Evolutionary conservation across 1,284 basidiomycete species (phyloP).

Genomic region (Abortiporus biennis): DNA sequence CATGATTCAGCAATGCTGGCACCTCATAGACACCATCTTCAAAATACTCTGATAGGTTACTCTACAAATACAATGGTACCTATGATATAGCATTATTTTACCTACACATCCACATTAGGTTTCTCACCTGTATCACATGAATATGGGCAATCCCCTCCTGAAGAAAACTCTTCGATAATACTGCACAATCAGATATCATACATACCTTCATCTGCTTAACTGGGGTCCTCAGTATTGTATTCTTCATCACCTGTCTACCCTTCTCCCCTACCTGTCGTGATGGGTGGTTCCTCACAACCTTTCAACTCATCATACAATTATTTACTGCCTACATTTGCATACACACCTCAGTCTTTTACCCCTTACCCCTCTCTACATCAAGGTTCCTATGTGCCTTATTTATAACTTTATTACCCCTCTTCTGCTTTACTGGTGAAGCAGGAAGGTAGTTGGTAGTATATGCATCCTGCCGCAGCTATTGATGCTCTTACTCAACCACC

Average conservation of each 20-base stretch:
- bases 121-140: background rate
- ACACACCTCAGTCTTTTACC: background rate
- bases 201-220: too few relatives aligned
- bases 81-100: conserved; percentile 21
- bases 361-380: conserved; percentile 5
- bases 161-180: background rate
- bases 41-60: conserved; percentile 23
- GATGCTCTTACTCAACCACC: too few relatives aligned
- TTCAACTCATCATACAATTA: too few relatives aligned
- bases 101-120: conserved; percentile 19
- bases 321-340: too few relatives aligned
- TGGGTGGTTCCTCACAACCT: too few relatives aligned
- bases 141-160: background rate
- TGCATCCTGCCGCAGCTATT: conserved; percentile 19
- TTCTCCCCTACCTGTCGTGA: too few relatives aligned
- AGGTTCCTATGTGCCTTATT: background rate
- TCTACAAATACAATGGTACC: conserved; percentile 21
- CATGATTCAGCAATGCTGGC: conserved; percentile 24
- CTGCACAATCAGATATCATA: background rate
- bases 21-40: too few relatives aligned
- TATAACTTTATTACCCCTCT: background rate
- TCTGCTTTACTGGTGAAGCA: conserved; percentile 8
- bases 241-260: too few relatives aligned
- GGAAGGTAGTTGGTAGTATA: conserved; percentile 52
- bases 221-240: too few relatives aligned